Base-by-base conservation (phyloP, 441 rosid species). In the California macrophylla region DNA sequence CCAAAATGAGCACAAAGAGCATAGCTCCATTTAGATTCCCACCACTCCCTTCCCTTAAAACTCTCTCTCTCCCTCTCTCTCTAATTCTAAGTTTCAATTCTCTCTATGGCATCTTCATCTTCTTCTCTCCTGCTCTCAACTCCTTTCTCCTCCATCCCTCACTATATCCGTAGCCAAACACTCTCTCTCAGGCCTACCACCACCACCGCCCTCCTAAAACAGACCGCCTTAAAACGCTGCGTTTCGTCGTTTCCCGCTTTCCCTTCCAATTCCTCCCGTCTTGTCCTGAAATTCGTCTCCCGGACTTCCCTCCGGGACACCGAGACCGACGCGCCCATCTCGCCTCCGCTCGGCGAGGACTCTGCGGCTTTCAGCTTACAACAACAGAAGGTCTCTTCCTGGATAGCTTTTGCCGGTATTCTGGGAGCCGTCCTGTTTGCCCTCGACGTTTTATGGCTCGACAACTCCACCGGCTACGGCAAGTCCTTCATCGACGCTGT, bases 281-380 rank as follows among this genome's bases (percentile, higher is more conserved):
- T 65, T 30, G 20, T 29, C 69, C 32, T 26, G 4, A 68, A 36
- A 16, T 21, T 74, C 40, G 26, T 69, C 20, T 10, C 74, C 38
- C 36, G 52, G 25, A 64, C 74, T 66, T 74, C 71, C 1, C 62
- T 69, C 24, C 29, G 71, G 28, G 72, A 68, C 23, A 21, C 81
- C 62, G 63, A 78, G 1, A 66, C 76, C 0, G 63, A 24, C 1
- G 63, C 26, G 28, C 26, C 42, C 12, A 38, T 2, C 42, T 38
- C 42, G 42, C 29, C 63, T 1, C 63, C 63, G 29, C 13, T 8
- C 26, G 29, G 29, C 13, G 29, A 58, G 29, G 29, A 58, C 26
- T 58, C 29, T 23, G 63, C 29, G 26, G 13, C 4, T 10, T 58
- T 20, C 63, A n/a, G 23, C 10, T 8, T 58, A 15, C n/a, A 8